Evolutionary conservation across 2,329 filamentous ascomycete genomes (phyloP).

Genomic region (Hymenoscyphus scutula): DNA sequence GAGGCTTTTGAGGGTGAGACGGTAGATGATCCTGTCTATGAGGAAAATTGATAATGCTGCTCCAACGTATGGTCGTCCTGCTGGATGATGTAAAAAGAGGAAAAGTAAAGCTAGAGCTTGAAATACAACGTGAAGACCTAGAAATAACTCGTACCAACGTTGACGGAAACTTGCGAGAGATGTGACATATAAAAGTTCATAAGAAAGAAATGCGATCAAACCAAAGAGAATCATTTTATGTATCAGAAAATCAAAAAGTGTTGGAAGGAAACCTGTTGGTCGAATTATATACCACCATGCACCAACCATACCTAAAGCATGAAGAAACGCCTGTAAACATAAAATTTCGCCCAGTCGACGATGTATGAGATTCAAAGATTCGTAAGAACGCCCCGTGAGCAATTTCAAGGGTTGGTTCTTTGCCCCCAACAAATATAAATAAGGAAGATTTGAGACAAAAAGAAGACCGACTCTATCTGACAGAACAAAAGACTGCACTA

Average conservation of each 20-base stretch:
- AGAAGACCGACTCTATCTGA: constrained; percentile 34
- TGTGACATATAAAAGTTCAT: constrained; percentile 61
- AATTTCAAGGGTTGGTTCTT: constrained; percentile 63
- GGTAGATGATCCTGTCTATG: constrained; percentile 56
- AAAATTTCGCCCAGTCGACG: constrained; percentile 60
- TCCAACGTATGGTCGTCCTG: constrained; percentile 51
- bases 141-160: constrained; percentile 61
- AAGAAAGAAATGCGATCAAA: constrained; percentile 53
- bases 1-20: constrained; percentile 50
- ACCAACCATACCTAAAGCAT: constrained; percentile 52
- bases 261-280: constrained; percentile 44
- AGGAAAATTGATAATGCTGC: constrained; percentile 55
- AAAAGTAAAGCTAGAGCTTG: constrained; percentile 55
- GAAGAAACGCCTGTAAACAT: constrained; percentile 57
- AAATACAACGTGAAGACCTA: constrained; percentile 56
- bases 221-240: constrained; percentile 53
- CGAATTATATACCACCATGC: constrained; percentile 53
- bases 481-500: constrained; percentile 54
- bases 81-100: constrained; percentile 58
- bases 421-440: constrained; percentile 61
- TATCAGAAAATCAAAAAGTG: constrained; percentile 49
- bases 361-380: constrained; percentile 64
- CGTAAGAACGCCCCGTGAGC: constrained; percentile 63
- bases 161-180: constrained; percentile 58
- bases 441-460: constrained; percentile 49